These are phyloP conservation scores for Diaporthe helianthi DNA, from an alignment of 2,329 filamentous ascomycete species.

Conservation along the genomic window DNA sequence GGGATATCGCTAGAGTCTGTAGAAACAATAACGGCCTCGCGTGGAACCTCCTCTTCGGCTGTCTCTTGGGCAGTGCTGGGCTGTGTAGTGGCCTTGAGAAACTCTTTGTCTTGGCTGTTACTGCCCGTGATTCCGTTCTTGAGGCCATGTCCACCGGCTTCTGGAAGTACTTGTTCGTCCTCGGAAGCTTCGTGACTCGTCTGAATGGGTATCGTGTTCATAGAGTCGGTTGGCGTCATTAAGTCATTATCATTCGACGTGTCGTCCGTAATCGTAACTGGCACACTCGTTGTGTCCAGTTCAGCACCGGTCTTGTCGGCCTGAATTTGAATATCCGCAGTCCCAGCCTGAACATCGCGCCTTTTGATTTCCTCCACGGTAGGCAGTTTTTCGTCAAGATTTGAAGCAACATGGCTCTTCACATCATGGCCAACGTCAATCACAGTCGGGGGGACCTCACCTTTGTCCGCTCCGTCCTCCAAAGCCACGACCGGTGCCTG, in stretches of 20 bases:
- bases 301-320: not conserved
- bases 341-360: conserved; percentile 22
- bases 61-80: not conserved
- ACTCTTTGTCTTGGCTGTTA: not conserved
- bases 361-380: conserved; percentile 15
- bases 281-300: not conserved
- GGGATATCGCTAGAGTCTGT: not conserved
- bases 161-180: not conserved
- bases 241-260: conserved; percentile 14
- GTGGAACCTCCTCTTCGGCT: not conserved
- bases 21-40: not conserved
- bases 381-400: conserved; percentile 31
- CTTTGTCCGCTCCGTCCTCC: conserved; percentile 27
- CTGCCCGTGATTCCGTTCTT: not conserved
- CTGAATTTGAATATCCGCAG: not conserved
- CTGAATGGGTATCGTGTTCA: conserved; percentile 5
- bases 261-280: conserved; percentile 1
- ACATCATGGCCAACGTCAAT: conserved; percentile 32
- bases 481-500: not conserved
- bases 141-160: not conserved
- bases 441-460: conserved; percentile 32
- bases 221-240: conserved; percentile 9
- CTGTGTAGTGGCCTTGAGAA: not conserved
- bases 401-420: conserved; percentile 35
- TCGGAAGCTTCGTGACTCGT: conserved; percentile 10